Percentiles rank a stretch among this genome's conserved stretches.
phyloP scores from a whole-genome alignment of 2,329 filamentous ascomycete species.

The Stemphylium lycopersici region DNA sequence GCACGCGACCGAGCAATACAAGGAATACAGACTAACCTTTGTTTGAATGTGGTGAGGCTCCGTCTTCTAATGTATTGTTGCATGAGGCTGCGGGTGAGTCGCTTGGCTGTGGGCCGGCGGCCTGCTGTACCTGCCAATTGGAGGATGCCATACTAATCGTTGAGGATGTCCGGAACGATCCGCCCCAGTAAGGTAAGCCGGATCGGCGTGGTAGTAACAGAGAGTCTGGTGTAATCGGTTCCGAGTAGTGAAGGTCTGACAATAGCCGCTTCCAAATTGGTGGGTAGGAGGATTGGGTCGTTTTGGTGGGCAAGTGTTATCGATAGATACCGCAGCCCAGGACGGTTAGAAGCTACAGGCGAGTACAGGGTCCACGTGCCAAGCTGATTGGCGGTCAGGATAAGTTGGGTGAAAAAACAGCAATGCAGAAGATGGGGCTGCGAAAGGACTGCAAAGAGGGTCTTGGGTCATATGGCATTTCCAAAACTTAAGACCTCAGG shows the following conservation, averaged over 20 bases:
- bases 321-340: conserved; percentile 9
- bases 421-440: neutral
- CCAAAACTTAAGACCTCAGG: neutral
- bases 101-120: conserved; percentile 26
- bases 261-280: conserved; percentile 23
- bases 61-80: conserved; percentile 28
- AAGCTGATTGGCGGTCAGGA: conserved; percentile 32
- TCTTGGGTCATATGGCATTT: neutral
- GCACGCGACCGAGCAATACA: neutral
- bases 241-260: conserved; percentile 11
- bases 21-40: conserved; percentile 39
- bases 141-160: conserved; percentile 32
- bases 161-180: neutral
- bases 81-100: conserved; percentile 22
- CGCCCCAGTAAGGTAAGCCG: conserved; percentile 10
- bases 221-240: neutral
- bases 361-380: conserved; percentile 39
- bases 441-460: neutral
- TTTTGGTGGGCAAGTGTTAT: conserved; percentile 21
- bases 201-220: conserved; percentile 1
- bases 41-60: conserved; percentile 38
- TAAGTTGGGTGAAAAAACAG: conserved; percentile 1
- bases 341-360: conserved; percentile 15
- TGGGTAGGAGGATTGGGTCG: conserved; percentile 14
- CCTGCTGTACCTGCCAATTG: conserved; percentile 32